Evolutionary conservation across 352 stramenopile genomes (phyloP).

Genomic region (Pythium dissotocum): DNA sequence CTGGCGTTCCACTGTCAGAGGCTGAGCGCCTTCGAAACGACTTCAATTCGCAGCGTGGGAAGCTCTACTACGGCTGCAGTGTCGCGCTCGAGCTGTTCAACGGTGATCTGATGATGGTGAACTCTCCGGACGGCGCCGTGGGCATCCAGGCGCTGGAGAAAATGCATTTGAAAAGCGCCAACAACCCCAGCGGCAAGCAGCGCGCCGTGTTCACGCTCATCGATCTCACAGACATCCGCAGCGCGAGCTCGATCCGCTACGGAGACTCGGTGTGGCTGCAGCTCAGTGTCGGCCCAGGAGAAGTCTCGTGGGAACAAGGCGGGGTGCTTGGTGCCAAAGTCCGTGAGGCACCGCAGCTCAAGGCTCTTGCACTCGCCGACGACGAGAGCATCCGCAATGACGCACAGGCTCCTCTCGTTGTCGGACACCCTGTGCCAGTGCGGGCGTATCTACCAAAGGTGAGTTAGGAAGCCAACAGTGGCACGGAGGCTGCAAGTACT

Average conservation of each 20-base stretch:
- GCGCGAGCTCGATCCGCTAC: conserved; percentile 66
- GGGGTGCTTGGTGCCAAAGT: conserved; percentile 77
- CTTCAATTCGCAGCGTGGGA: conserved; percentile 64
- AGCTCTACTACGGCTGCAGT: conserved; percentile 69
- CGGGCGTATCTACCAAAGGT: conserved; percentile 76
- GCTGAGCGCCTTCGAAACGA: conserved; percentile 69
- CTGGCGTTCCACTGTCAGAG: conserved; percentile 25
- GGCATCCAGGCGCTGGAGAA: conserved; percentile 64
- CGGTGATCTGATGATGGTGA: conserved; percentile 71
- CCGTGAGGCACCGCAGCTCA: conserved; percentile 66
- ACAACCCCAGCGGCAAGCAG: conserved; percentile 52
- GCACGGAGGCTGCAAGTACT: not conserved
- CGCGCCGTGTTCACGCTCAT: conserved; percentile 73
- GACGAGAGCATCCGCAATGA: conserved; percentile 53
- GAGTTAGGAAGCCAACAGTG: conserved; percentile 4
- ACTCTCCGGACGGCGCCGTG: conserved; percentile 57
- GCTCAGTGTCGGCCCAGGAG: conserved; percentile 61
- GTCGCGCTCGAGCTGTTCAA: conserved; percentile 77
- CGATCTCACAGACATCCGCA: conserved; percentile 63
- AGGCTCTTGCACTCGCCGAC: conserved; percentile 51
- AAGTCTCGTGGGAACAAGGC: conserved; percentile 72
- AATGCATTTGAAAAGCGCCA: conserved; percentile 40
- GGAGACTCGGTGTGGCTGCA: conserved; percentile 81
- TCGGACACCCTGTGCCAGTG: conserved; percentile 63
- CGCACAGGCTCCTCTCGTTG: conserved; percentile 40